Percentiles rank a stretch among this genome's conserved stretches.
These are phyloP conservation scores for Pseudocercospora ulei DNA, from an alignment of 2,329 filamentous ascomycete species.

Conservation along the genomic window DNA sequence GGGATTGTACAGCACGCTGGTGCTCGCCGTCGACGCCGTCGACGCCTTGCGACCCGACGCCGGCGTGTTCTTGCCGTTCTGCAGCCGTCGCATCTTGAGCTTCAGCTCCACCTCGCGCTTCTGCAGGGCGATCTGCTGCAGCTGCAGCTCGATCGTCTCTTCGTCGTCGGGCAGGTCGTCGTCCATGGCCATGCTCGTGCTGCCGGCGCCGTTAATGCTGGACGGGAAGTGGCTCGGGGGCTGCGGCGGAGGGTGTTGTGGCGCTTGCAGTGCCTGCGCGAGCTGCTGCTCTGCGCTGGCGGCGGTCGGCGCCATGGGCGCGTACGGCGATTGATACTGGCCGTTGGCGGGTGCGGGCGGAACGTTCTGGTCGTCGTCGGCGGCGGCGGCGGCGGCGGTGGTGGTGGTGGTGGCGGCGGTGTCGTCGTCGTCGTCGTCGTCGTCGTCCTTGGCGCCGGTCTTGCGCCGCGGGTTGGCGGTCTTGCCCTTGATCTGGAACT, in stretches of 20 bases:
- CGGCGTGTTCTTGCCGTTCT: constrained; percentile 27
- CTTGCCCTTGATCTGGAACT: constrained; percentile 22
- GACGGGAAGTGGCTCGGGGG: too few relatives aligned
- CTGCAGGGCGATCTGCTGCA: constrained; percentile 34
- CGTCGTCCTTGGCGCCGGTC: constrained; percentile 20
- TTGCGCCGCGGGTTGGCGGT: constrained; percentile 21
- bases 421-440: constrained; percentile 22
- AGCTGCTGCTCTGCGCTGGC: constrained; percentile 29
- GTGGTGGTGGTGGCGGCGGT: too few relatives aligned
- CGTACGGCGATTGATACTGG: constrained; percentile 33
- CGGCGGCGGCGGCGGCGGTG: constrained; percentile 6
- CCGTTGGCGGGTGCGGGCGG: constrained; percentile 11
- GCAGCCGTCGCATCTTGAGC: constrained; percentile 32
- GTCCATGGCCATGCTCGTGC: constrained; percentile 18
- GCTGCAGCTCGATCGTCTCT: constrained; percentile 33
- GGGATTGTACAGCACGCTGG: constrained; percentile 25
- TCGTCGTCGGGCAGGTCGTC: constrained; percentile 31
- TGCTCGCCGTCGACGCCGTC: constrained; percentile 17
- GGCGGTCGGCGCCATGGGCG: constrained; percentile 27
- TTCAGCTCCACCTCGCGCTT: constrained; percentile 35
- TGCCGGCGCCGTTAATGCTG: constrained; percentile 13
- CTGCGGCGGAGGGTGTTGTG: constrained; percentile 24
- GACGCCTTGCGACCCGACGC: constrained; percentile 15
- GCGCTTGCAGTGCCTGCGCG: constrained; percentile 21
- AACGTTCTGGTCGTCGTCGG: constrained; percentile 10